phyloP scores from a whole-genome alignment of 768 basidiomycete genomes.

The Brasilioporus rufonigricans region DNA sequence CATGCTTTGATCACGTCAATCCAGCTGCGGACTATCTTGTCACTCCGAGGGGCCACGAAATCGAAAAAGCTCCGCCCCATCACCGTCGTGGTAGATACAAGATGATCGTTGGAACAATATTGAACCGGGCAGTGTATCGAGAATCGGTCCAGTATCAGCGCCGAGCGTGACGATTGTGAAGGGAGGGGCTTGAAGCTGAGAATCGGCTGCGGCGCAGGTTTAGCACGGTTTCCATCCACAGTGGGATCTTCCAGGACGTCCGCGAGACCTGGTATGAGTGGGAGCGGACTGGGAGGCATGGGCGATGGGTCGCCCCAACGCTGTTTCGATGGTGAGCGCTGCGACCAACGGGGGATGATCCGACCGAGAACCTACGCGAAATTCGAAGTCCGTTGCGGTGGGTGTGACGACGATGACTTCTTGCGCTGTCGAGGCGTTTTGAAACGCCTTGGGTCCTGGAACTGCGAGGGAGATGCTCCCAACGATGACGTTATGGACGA shows the following conservation, averaged over 20 bases:
- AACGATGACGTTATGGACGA: conserved; percentile 70
- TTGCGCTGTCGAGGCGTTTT: conserved; percentile 80
- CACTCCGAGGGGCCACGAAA: conserved; percentile 64
- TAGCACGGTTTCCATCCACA: conserved; percentile 3
- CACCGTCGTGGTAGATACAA: conserved; percentile 56
- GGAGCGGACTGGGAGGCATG: conserved; percentile 51
- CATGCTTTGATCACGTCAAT: conserved; percentile 77
- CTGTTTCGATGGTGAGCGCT: conserved; percentile 33
- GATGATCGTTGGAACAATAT: conserved; percentile 72
- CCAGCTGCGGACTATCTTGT: conserved; percentile 66
- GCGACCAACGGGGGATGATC: conserved; percentile 7
- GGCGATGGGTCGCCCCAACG: conserved; percentile 70
- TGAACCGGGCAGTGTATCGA: conserved; percentile 59
- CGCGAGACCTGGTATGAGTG: conserved; percentile 22
- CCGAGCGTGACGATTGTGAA: conserved; percentile 68
- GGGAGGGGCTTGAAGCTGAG: conserved; percentile 64
- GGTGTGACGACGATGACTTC: conserved; percentile 76
- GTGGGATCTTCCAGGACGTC: conserved; percentile 10
- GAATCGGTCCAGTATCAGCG: conserved; percentile 82
- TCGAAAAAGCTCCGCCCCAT: conserved; percentile 73
- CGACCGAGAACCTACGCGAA: conserved; percentile 40
- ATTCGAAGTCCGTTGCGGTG: conserved; percentile 49
- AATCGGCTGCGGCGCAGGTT: conserved; percentile 12
- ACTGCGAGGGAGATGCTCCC: conserved; percentile 79
- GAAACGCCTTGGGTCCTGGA: conserved; percentile 71